Evolutionary conservation across 441 rosid genomes (phyloP), one percentile per base, ranked within the genome.

Genomic region (Corymbia calophylla): DNA sequence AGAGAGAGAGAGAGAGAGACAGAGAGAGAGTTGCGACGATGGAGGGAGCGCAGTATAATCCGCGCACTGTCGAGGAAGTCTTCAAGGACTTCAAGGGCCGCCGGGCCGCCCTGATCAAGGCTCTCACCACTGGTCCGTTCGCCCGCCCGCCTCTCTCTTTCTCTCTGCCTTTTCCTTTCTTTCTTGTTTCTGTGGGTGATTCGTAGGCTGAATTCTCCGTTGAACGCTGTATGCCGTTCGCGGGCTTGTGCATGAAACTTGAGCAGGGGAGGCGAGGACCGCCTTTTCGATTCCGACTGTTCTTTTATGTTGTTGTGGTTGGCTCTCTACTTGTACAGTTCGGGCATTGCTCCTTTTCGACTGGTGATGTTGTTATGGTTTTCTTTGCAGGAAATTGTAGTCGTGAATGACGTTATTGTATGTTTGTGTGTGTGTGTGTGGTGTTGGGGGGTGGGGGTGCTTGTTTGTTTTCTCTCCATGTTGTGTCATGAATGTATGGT

Each of bases 61-160:
- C 89, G n/a, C 89, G 89, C 81, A 81, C 89, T 14, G 89, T 88
- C 48, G 89, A 88, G 87, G 89, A 88, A 48, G 89, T 88, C 87
- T 88, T 88, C 87, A 82, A 53, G 51, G 89, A 88, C 86, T 88
- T 88, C 87, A 88, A 81, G 35, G 89, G 89, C 48, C 89, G 89
- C 27, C 48, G 89, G 13, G 48, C 89, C 55, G 89, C 87, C 81
- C 44, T 88, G 73, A 82, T 88, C 87, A 88, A 88, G 66, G 89
- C 89, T 48, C 89, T 88, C 35, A 88, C 89, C 49, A 88, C 89
- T 14, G 89, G 89, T 88, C 53, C 51, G 51, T 39, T 6, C 89
- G 25, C 44, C 80, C 53, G 32, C 21, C 81, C 31, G 70, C 48
- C 62, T 49, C 82, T 73, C 86, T 73, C 51, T 44, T 29, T 73